These are phyloP conservation scores for Mrakia frigida DNA, from an alignment of 768 basidiomycete species.

Conservation along the genomic window DNA sequence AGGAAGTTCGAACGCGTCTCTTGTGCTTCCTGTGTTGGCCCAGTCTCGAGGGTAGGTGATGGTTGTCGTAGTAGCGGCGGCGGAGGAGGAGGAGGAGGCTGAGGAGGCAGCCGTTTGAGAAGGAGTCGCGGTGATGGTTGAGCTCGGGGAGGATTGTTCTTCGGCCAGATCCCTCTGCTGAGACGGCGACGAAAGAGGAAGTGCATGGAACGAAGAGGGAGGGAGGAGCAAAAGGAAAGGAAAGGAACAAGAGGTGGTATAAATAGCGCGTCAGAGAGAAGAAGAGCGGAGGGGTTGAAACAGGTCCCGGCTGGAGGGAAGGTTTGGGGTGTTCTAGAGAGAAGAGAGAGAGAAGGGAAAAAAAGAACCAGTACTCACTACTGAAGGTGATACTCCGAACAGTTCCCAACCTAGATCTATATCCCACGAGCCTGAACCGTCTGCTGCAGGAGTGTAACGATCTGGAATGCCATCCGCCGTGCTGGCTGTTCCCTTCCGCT, in stretches of 20 bases:
- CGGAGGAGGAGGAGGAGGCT: background rate
- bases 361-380: background rate
- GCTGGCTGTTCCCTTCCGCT: background rate
- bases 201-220: background rate
- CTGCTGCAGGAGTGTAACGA: background rate
- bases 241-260: background rate
- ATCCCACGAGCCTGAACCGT: slow-evolving; percentile 5
- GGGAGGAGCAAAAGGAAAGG: background rate
- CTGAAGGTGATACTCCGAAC: slow-evolving; percentile 5
- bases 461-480: background rate
- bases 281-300: background rate
- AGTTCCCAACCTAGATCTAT: background rate
- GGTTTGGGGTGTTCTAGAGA: background rate
- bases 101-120: background rate
- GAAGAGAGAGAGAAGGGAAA: background rate
- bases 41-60: slow-evolving; percentile 1
- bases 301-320: background rate
- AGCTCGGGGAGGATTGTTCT: background rate
- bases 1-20: slow-evolving; percentile 5
- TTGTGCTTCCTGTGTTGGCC: background rate
- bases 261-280: background rate
- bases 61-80: background rate
- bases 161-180: background rate
- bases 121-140: background rate
- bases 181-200: background rate